These are phyloP conservation scores for Chlorella sp. DNA, from an alignment of 139 green algal genomes.

Conservation along the genomic window DNA sequence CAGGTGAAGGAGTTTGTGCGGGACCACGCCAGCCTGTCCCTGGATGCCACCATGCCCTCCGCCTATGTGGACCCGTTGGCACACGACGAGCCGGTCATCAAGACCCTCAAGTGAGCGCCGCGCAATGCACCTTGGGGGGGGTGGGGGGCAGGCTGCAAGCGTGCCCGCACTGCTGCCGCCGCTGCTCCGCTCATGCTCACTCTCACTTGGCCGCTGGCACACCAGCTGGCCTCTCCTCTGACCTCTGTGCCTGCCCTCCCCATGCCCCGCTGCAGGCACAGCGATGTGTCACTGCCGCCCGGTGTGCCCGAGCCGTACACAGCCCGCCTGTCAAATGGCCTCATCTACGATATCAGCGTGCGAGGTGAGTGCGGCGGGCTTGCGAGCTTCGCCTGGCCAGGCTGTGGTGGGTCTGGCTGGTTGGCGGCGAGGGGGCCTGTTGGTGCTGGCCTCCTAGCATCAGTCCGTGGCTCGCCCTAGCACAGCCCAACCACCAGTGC, in stretches of 20 bases:
- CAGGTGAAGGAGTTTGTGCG: constrained; percentile 7
- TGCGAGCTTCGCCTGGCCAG: no score
- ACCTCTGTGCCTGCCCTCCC: no score
- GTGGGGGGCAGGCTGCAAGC: no score
- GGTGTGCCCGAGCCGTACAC: not conserved
- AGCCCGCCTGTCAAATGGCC: not conserved
- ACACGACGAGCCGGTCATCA: not conserved
- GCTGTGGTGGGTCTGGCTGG: no score
- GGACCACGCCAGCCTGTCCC: not conserved
- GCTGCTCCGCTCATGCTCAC: no score
- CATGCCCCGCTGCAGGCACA: not conserved
- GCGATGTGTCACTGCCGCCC: not conserved
- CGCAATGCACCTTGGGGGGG: no score
- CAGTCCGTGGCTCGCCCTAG: no score
- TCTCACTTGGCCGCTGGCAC: no score
- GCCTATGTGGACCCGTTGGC: not conserved
- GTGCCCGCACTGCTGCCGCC: no score
- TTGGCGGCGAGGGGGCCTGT: no score
- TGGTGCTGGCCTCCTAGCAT: no score
- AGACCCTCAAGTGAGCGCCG: not conserved
- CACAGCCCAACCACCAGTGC: no score
- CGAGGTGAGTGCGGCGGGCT: not conserved
- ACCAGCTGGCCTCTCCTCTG: not conserved
- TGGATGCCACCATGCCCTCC: not conserved
- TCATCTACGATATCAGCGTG: not conserved